Evolutionary conservation across 257 asterid genomes (phyloP), one percentile per base, ranked within the genome.

Genomic region (Galeopsis tetrahit): DNA sequence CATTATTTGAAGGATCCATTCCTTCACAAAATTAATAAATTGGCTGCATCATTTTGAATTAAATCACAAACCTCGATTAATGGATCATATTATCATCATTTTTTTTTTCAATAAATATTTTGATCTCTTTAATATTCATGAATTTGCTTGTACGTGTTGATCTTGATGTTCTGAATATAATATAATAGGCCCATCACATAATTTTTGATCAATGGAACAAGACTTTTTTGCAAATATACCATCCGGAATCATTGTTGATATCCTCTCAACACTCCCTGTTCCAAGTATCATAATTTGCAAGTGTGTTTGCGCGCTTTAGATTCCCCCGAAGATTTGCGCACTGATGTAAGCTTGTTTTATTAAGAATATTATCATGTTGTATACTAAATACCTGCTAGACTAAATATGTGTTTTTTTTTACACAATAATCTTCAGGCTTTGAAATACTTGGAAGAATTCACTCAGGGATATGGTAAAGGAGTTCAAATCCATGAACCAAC

Each of bases 401-500:
- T 71, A 46, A 64, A 8, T 46, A 35, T 73, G 35, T 67, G 51
- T 39, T 66, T 44, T 72, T 21, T 69, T 71, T 74, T 61, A 75
- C 52, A 9, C 32, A 9, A 57, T 68, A 64, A 61, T 76, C 69
- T 64, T 66, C 70, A 87, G 98, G 91, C 86, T 61, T 63, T 82
- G 77, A 83, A 79, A 77, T 83, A 72, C 66, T 75, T 88, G 90
- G 88, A 86, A 73, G 91, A 85, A 48, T 88, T 84, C 66, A 75
- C 85, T 63, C 60, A 73, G 64, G 83, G 58, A 66, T 81, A 76
- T 76, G 76, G 80, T 73, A 84, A 81, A 82, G 84, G 80, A 81
- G 83, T 81, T 77, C 85, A 78, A 73, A 59, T 75, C 42, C 81
- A 77, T 68, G 85, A 78, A 77, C 79, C 76, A 58, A 78, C 80